Base-by-base conservation (phyloP, 768 basidiomycete genomes). In the Hypholoma sublateritium region DNA sequence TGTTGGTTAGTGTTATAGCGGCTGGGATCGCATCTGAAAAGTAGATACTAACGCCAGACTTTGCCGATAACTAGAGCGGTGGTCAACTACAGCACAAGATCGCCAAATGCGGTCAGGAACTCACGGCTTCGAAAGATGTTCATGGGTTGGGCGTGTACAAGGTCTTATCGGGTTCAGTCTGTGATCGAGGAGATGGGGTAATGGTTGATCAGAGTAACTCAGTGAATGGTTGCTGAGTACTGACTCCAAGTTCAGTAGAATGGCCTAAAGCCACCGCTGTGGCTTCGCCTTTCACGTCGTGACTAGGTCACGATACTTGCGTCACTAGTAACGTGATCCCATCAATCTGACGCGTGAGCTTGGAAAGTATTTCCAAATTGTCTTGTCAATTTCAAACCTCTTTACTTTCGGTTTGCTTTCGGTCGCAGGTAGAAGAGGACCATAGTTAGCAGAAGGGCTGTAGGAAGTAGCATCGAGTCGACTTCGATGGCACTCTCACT, bases 21-120 rank as follows among this genome's bases (percentile, higher is more conserved):
- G 54, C 59, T 45, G 50, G 37, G 22, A 59, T 54, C 45, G 44
- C 34, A 60, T 46, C 16, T 43, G 57, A 44, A 54, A 47, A 52
- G 14, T n/a, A 55, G 50, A n/a, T 39, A 85, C 93, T 72, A 72
- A 95, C 95, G 92, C 93, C 93, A 95, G 71, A 97, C 93, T 83
- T 87, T 93, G 61, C 91, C 88, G 58, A 95, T 81, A 36, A 96
- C 94, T 95, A 53, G 43, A 62, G 50, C 16, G 35, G 49, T 51
- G 11, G 44, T 37, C 53, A 44, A 19, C 28, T 36, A 46, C 45
- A 17, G 19, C 44, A 37, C 43, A 25, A 17, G 43, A 21, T 17
- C 21, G 17, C 19, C 36, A 11, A 45, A 21, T 28, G 43, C 35
- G 21, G 22, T 12, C 22, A 50, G 32, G 44, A 43, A 80, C 91